Evolutionary conservation across 1,139 yeast species (phyloP).

Genomic region (Zygoascus meyerae): DNA sequence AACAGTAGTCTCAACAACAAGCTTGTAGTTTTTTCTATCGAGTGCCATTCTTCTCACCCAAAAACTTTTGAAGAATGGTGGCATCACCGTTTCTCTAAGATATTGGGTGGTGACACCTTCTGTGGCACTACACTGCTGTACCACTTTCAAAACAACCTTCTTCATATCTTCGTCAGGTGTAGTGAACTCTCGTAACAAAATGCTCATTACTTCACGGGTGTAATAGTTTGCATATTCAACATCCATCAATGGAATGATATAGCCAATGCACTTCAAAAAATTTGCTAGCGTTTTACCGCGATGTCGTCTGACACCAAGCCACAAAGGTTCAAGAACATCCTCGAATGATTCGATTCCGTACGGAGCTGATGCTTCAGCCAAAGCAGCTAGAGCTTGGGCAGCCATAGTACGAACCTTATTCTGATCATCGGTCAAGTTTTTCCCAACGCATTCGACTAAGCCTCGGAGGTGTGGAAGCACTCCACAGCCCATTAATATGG

Average conservation of each 20-base stretch:
- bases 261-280: conserved; percentile 72
- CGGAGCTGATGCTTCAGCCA: conserved; percentile 85
- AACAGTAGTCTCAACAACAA: conserved; percentile 71
- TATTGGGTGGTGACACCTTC: conserved; percentile 47
- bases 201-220: conserved; percentile 63
- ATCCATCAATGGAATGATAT: conserved; percentile 79
- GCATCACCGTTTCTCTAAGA: conserved; percentile 47
- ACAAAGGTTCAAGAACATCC: conserved; percentile 61
- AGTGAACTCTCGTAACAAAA: conserved; percentile 64
- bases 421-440: conserved; percentile 66
- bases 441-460: conserved; percentile 55
- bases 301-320: conserved; percentile 73
- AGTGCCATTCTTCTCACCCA: conserved; percentile 55
- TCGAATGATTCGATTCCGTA: conserved; percentile 90
- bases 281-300: conserved; percentile 76
- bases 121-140: conserved; percentile 52
- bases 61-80: conserved; percentile 62
- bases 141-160: conserved; percentile 57
- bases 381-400: conserved; percentile 63
- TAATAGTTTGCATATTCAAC: conserved; percentile 76
- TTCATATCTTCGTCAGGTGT: conserved; percentile 91
- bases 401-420: conserved; percentile 61
- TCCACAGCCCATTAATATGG: conserved; percentile 64
- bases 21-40: conserved; percentile 47
- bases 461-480: conserved; percentile 68